Evolutionary conservation across 1,284 basidiomycete species (phyloP).

Genomic region (Leccinum angustisporum): DNA sequence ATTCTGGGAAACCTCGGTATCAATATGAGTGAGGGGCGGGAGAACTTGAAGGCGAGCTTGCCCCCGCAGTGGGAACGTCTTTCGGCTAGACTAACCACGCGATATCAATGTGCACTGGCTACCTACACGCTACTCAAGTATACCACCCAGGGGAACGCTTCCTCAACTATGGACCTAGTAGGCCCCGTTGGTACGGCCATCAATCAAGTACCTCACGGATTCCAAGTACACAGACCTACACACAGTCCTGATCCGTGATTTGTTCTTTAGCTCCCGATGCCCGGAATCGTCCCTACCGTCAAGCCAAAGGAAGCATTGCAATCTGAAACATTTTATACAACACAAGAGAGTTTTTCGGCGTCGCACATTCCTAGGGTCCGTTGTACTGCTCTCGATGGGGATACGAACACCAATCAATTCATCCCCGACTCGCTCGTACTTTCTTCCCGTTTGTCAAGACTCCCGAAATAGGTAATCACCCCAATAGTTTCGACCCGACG

Average conservation of each 20-base stretch:
- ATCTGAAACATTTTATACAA: not conserved
- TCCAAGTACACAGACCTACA: slow-evolving; percentile 2
- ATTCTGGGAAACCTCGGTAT: not conserved
- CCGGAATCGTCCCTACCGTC: not conserved
- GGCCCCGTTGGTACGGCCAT: not conserved
- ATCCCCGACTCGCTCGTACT: not conserved
- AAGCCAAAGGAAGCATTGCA: not conserved
- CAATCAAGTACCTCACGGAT: slow-evolving; percentile 12
- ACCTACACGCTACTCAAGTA: not conserved
- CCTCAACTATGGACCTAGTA: not conserved
- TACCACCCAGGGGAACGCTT: not conserved
- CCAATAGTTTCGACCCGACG: not conserved
- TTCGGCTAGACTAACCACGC: not conserved
- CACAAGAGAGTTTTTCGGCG: not conserved
- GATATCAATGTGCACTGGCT: not conserved
- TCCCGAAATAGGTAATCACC: not conserved
- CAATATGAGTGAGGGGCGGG: not conserved
- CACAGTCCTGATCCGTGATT: not conserved
- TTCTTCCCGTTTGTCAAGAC: not conserved
- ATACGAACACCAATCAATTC: not conserved
- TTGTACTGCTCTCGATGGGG: not conserved
- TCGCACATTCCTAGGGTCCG: not conserved
- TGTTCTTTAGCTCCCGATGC: not conserved
- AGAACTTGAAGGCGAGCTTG: not conserved
- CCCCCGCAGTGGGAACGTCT: not conserved